phyloP scores from a whole-genome alignment of 371 early-diverging fungal genomes.

The Mortierella sp. region DNA sequence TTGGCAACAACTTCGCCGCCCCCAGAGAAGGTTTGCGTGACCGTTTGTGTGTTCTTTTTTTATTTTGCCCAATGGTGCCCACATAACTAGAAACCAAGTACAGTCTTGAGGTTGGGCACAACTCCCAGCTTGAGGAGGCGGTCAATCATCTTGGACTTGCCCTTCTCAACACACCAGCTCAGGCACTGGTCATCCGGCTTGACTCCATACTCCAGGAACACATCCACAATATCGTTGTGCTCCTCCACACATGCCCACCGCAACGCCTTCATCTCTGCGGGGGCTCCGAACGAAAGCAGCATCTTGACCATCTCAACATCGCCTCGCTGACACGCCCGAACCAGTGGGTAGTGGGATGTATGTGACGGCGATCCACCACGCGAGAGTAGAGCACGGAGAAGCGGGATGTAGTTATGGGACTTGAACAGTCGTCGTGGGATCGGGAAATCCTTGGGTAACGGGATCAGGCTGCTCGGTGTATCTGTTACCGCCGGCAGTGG shows the following conservation, averaged over 20 bases:
- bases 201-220: slow-evolving; percentile 40
- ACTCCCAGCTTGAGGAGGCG: slow-evolving; percentile 44
- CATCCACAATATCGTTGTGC: slow-evolving; percentile 37
- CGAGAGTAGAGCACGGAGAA: slow-evolving; percentile 26
- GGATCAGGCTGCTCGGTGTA: slow-evolving; percentile 11
- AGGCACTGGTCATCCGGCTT: slow-evolving; percentile 45
- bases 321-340: slow-evolving; percentile 46
- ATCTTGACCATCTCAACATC: slow-evolving; percentile 45
- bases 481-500: background rate
- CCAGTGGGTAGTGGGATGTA: slow-evolving; percentile 37
- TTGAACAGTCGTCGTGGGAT: slow-evolving; percentile 52
- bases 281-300: slow-evolving; percentile 34
- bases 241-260: slow-evolving; percentile 52
- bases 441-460: slow-evolving; percentile 39
- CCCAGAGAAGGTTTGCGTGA: background rate
- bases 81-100: slow-evolving; percentile 27
- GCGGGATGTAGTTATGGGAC: slow-evolving; percentile 14
- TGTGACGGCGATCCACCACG: slow-evolving; percentile 47
- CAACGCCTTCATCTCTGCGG: slow-evolving; percentile 40
- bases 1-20: background rate
- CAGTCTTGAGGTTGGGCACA: slow-evolving; percentile 49
- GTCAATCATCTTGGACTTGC: slow-evolving; percentile 44
- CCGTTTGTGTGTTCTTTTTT: background rate
- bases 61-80: background rate
- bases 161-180: slow-evolving; percentile 43